Evolutionary conservation across 148 eudicot species (phyloP).

Genomic region (Camellia japonica): DNA sequence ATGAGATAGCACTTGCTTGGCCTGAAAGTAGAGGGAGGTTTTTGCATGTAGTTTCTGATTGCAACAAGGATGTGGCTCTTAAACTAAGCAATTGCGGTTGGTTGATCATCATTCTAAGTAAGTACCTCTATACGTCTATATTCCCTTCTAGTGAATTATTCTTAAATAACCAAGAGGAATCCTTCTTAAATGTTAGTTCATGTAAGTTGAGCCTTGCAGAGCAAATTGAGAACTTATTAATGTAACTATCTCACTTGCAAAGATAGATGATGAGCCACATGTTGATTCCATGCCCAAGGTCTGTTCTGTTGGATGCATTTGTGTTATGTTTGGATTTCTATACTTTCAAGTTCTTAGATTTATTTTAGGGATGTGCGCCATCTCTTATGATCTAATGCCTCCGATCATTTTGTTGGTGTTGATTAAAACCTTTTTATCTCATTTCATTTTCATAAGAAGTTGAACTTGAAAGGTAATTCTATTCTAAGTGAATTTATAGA

Average conservation of each 20-base stretch:
- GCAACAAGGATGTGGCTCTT: conserved; percentile 30
- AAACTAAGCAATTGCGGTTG: conserved; percentile 38
- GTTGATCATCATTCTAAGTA: conserved; percentile 49
- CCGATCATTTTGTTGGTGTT: neutral
- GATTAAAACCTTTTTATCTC: neutral
- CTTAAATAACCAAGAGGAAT: neutral
- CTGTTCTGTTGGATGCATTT: conserved; percentile 9
- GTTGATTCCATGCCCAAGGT: neutral
- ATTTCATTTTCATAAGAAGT: neutral
- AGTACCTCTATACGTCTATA: conserved; percentile 24
- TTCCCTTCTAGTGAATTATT: neutral
- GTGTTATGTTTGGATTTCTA: neutral
- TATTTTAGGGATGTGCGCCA: neutral
- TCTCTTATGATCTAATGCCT: neutral
- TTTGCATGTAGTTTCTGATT: conserved; percentile 42
- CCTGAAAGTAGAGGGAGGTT: conserved; percentile 39
- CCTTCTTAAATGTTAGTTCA: neutral
- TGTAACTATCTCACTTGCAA: neutral
- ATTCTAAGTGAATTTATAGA: too few relatives aligned
- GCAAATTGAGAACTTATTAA: neutral
- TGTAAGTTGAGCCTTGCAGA: neutral
- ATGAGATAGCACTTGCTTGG: conserved; percentile 45
- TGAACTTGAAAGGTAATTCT: neutral
- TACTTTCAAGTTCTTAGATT: too few relatives aligned
- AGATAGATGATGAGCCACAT: neutral